Conservation (phyloP, 1,139 yeast species). For the Yamadazyma trypodendri region DNA sequence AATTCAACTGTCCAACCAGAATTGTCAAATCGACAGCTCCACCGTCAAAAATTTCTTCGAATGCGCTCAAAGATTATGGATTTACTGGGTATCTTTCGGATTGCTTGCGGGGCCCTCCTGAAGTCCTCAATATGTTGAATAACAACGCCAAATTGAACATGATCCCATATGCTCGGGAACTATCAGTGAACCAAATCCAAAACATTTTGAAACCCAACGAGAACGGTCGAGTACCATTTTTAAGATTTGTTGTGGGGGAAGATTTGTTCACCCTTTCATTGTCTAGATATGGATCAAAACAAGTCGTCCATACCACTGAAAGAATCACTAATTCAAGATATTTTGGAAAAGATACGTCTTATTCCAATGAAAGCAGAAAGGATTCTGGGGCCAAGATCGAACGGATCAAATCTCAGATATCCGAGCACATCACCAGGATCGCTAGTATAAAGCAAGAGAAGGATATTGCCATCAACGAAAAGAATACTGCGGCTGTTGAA, state of each 20-base stretch:
- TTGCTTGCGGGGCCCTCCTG: conserved; percentile 67
- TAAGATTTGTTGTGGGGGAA: conserved; percentile 61
- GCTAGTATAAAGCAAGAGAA: background rate
- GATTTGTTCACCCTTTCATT: conserved; percentile 47
- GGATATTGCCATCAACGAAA: background rate
- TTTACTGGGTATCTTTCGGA: conserved; percentile 82
- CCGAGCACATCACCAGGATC: background rate
- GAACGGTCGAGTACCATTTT: conserved; percentile 44
- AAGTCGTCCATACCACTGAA: conserved; percentile 44
- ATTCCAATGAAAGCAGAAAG: conserved; percentile 35
- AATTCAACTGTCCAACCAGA: conserved; percentile 39
- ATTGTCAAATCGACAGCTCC: conserved; percentile 15
- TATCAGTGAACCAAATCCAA: conserved; percentile 42
- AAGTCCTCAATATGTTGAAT: conserved; percentile 75
- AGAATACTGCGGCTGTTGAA: background rate
- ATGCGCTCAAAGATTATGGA: conserved; percentile 48
- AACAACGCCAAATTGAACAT: conserved; percentile 55
- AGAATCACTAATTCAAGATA: conserved; percentile 29
- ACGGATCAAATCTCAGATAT: conserved; percentile 1
- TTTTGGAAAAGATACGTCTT: conserved; percentile 43
- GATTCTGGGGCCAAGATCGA: conserved; percentile 1
- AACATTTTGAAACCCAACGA: conserved; percentile 31
- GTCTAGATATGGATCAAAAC: conserved; percentile 61
- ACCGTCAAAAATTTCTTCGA: conserved; percentile 19
- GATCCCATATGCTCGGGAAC: conserved; percentile 60